Conservation (phyloP, 441 rosid species). For the Hura crepitans region DNA sequence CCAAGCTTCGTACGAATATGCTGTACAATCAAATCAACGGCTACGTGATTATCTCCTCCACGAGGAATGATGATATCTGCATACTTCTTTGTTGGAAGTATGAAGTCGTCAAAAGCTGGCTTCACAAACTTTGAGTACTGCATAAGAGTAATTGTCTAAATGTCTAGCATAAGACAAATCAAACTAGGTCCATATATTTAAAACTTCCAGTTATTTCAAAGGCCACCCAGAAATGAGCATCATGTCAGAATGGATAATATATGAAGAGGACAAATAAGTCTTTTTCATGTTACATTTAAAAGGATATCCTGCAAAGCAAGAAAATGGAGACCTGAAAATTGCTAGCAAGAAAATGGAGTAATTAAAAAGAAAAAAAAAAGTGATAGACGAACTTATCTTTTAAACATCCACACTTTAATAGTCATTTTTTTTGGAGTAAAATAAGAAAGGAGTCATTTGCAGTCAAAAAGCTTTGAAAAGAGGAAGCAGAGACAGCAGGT, state of each 20-base stretch:
- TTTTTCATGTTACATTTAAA: too few relatives aligned
- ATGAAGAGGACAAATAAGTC: background rate
- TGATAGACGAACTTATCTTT: background rate
- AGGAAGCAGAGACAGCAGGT: background rate
- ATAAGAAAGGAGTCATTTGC: background rate
- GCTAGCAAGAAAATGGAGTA: background rate
- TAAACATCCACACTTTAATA: background rate
- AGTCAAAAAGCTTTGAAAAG: background rate
- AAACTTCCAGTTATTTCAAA: background rate
- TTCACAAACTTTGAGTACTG: constrained; percentile 98
- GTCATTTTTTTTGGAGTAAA: background rate
- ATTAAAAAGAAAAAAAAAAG: background rate
- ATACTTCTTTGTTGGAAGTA: constrained; percentile 93
- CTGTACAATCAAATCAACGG: constrained; percentile 94
- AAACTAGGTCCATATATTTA: background rate
- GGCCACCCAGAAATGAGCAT: background rate
- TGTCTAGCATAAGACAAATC: background rate
- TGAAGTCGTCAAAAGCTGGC: constrained; percentile 97
- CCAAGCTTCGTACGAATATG: constrained; percentile 95
- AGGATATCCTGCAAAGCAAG: too few relatives aligned
- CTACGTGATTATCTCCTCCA: constrained; percentile 98
- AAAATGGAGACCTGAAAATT: background rate
- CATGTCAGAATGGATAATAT: background rate
- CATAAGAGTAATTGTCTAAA: constrained; percentile 31
- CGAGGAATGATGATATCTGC: constrained; percentile 98